These are phyloP conservation scores for Leishmania lainsoni DNA, from an alignment of 208 protist species.

Conservation along the genomic window DNA sequence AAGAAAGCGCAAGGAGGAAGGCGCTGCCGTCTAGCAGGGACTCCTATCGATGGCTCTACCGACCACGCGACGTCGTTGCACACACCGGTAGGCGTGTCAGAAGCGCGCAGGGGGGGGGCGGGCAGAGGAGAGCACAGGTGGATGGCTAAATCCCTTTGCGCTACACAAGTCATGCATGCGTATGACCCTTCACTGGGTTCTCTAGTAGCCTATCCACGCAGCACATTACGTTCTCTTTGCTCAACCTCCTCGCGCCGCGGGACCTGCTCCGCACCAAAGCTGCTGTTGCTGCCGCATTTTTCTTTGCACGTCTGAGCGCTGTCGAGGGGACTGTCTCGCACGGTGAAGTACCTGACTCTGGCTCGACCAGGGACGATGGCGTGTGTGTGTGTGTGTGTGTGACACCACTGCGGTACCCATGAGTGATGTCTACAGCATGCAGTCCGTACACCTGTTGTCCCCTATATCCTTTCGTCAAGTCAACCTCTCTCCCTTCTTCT, in stretches of 20 bases:
- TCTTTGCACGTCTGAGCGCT: background rate
- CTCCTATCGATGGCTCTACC: background rate
- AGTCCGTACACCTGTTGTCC: background rate
- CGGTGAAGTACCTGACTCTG: background rate
- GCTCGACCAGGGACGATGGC: background rate
- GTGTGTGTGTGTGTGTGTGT: background rate
- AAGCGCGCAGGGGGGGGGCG: background rate
- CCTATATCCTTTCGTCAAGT: background rate
- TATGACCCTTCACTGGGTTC: background rate
- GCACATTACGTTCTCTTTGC: background rate
- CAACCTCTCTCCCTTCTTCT: background rate
- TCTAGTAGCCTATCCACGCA: background rate
- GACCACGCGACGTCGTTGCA: background rate
- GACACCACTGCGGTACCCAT: too few species aligned
- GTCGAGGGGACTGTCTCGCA: background rate
- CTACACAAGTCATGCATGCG: background rate
- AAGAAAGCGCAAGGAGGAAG: background rate
- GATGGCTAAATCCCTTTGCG: background rate
- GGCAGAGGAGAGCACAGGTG: background rate
- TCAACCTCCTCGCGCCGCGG: background rate
- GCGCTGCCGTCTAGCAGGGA: background rate
- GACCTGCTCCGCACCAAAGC: background rate
- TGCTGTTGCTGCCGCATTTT: background rate
- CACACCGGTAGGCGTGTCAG: background rate
- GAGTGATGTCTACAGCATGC: background rate